Evolutionary conservation across 495 filamentous ascomycete genomes (phyloP).

Genomic region (Xylaria cubensis): DNA sequence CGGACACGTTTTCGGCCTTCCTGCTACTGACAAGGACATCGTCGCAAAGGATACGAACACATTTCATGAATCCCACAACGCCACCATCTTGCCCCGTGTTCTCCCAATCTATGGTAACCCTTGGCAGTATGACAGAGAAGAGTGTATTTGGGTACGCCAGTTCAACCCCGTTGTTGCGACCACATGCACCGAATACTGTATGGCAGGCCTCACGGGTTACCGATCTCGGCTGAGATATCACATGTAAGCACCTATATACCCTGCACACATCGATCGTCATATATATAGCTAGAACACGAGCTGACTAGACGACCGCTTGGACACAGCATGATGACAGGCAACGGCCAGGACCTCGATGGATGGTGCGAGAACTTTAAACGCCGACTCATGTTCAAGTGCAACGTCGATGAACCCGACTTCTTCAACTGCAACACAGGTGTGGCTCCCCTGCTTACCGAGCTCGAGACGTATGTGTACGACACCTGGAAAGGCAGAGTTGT

Average conservation of each 20-base stretch:
- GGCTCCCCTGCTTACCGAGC: constrained; percentile 16
- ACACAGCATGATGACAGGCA: constrained; percentile 27
- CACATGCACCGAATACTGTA: constrained; percentile 27
- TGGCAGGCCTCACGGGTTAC: not conserved
- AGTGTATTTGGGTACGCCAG: constrained; percentile 34
- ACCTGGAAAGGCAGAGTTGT: constrained; percentile 13
- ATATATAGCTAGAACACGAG: not conserved
- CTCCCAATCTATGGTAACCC: not conserved
- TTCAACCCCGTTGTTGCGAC: constrained; percentile 29
- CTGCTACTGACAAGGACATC: not conserved
- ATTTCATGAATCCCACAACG: not conserved
- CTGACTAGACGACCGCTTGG: not conserved
- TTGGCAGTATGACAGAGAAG: constrained; percentile 22
- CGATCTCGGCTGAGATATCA: constrained; percentile 3
- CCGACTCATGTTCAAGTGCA: constrained; percentile 31
- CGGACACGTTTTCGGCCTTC: not conserved
- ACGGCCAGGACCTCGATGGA: constrained; percentile 17
- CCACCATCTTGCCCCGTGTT: not conserved
- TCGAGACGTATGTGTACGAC: constrained; percentile 26
- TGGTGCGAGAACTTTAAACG: constrained; percentile 33
- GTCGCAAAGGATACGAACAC: not conserved
- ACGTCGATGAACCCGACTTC: constrained; percentile 28
- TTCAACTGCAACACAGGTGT: constrained; percentile 30
- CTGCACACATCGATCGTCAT: not conserved
- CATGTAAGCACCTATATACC: not conserved